phyloP scores from a whole-genome alignment of 495 filamentous ascomycete species.

The Wilcoxina mikolae region DNA sequence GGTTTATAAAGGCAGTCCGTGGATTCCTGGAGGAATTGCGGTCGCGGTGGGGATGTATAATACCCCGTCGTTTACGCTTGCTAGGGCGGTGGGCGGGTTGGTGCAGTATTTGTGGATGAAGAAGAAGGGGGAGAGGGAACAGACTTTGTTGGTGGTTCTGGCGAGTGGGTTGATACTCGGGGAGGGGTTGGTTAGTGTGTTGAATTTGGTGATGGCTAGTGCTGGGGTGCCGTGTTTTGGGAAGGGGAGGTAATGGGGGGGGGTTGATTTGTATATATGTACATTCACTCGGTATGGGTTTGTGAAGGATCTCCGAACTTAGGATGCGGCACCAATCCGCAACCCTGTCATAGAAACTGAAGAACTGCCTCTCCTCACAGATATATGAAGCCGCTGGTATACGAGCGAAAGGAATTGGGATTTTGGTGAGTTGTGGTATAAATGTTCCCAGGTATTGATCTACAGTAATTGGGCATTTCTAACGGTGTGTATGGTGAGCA shows the following conservation, averaged over 20 bases:
- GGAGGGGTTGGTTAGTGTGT: slow-evolving; percentile 85
- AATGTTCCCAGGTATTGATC: too few species aligned
- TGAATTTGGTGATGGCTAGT: slow-evolving; percentile 75
- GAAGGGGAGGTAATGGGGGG: not conserved
- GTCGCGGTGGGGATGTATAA: slow-evolving; percentile 73
- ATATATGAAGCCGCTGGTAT: too few species aligned
- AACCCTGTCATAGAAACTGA: too few species aligned
- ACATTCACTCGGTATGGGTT: too few species aligned
- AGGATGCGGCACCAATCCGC: too few species aligned
- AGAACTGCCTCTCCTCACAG: too few species aligned
- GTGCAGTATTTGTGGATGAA: slow-evolving; percentile 68
- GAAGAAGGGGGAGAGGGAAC: slow-evolving; percentile 32
- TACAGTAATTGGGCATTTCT: too few species aligned
- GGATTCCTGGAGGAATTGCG: slow-evolving; percentile 82
- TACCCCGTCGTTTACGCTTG: slow-evolving; percentile 85
- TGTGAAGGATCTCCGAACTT: too few species aligned
- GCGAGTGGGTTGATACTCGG: slow-evolving; percentile 73
- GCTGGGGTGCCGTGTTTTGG: slow-evolving; percentile 30
- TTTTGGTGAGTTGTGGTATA: too few species aligned
- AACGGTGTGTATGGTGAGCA: too few species aligned
- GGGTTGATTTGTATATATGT: slow-evolving; percentile 2
- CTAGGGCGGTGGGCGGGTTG: slow-evolving; percentile 70
- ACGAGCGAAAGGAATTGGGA: too few species aligned
- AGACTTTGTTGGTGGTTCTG: slow-evolving; percentile 44
- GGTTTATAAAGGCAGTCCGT: slow-evolving; percentile 40